Conservation (phyloP, 176 grass and related monocot genomes). For the Rhipidocladum racemiflorum region DNA sequence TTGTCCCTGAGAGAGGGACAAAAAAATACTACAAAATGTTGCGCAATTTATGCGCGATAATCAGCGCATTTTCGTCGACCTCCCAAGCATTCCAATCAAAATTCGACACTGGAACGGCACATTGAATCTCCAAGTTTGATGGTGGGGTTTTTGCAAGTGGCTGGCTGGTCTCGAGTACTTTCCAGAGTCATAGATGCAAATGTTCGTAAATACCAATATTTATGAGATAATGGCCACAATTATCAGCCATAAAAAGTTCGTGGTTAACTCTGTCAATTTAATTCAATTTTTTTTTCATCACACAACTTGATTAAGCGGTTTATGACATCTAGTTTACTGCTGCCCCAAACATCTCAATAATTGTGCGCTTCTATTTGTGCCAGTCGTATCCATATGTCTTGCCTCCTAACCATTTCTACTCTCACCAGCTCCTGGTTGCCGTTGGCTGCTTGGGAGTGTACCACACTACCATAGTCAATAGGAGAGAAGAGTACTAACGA, state of each 20-base stretch:
- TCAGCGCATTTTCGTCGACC: neutral
- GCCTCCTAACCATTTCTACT: too few relatives aligned
- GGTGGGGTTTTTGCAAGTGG: neutral
- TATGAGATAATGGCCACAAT: neutral
- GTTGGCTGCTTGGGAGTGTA: too few relatives aligned
- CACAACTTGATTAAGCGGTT: neutral
- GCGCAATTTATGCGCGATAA: neutral
- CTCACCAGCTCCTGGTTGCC: too few relatives aligned
- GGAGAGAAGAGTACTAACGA: too few relatives aligned
- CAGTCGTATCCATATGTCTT: too few relatives aligned
- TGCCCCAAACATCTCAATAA: too few relatives aligned
- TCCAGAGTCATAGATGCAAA: neutral
- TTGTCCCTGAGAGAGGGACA: too few relatives aligned
- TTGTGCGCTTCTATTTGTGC: too few relatives aligned
- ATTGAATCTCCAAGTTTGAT: neutral
- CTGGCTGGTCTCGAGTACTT: neutral
- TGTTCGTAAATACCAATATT: neutral
- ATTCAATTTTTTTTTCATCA: neutral
- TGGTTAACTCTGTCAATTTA: neutral
- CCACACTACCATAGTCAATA: too few relatives aligned
- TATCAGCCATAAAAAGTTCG: neutral
- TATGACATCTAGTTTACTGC: too few relatives aligned
- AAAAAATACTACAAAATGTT: neutral
- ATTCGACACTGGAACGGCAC: neutral
- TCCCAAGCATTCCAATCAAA: neutral